Percentiles rank a stretch among this genome's conserved stretches.
Evolutionary conservation across 2,329 filamentous ascomycete genomes (phyloP).

Genomic region (Sclerotinia nivalis): DNA sequence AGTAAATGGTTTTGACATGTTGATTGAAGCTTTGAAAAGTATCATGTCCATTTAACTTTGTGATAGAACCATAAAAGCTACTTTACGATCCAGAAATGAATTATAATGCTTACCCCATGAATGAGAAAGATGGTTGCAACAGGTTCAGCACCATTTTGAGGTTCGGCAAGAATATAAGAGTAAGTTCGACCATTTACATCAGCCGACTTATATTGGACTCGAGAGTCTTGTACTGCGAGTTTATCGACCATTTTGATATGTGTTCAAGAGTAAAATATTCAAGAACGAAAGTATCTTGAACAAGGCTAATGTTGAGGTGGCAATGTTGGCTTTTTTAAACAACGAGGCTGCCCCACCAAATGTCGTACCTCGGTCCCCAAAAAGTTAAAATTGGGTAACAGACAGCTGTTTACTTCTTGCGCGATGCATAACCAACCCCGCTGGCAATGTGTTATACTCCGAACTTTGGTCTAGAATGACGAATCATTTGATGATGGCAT

Average conservation of each 20-base stretch:
- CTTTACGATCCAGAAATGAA: not conserved
- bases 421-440: not conserved
- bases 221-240: constrained; percentile 64
- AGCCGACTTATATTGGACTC: constrained; percentile 64
- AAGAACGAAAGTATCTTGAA: not conserved
- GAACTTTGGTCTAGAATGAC: not conserved
- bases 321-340: not conserved
- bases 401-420: not conserved
- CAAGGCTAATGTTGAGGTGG: constrained; percentile 3
- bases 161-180: constrained; percentile 53
- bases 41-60: not conserved
- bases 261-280: not conserved
- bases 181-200: constrained; percentile 70
- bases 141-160: constrained; percentile 52
- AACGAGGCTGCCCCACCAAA: constrained; percentile 9
- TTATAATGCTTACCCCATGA: constrained; percentile 49
- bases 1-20: not conserved
- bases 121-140: constrained; percentile 52
- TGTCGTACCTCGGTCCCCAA: not conserved
- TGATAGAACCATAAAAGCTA: not conserved
- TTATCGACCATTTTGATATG: constrained; percentile 52
- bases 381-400: not conserved
- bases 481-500: not conserved
- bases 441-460: not conserved
- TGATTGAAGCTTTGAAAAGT: not conserved